Evolutionary conservation across 371 early-diverging fungal genomes (phyloP).

Genomic region (Smittium culicis): DNA sequence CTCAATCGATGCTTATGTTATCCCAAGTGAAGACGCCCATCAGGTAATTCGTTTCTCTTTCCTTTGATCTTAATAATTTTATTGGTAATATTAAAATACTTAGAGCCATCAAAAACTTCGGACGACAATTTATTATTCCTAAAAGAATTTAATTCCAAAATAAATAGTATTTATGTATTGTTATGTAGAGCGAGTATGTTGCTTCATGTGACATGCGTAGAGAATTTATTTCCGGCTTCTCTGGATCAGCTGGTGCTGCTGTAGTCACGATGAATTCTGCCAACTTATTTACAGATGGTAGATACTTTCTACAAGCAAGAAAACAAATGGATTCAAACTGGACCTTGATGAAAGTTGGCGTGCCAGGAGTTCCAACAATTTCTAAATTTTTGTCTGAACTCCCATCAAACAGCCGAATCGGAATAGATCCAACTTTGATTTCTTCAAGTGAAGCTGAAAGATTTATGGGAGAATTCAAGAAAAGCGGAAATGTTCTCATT

Average conservation of each 20-base stretch:
- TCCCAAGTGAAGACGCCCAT: slow-evolving; percentile 93
- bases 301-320: slow-evolving; percentile 96
- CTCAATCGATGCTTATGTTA: slow-evolving; percentile 66
- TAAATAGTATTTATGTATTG: neutral
- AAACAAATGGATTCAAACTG: slow-evolving; percentile 82
- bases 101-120: too few species aligned
- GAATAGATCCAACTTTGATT: slow-evolving; percentile 72
- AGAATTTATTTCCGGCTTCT: slow-evolving; percentile 92
- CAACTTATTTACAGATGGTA: slow-evolving; percentile 82
- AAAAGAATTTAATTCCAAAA: too few species aligned
- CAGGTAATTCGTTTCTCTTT: too few species aligned
- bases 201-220: slow-evolving; percentile 85
- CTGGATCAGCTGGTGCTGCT: slow-evolving; percentile 82
- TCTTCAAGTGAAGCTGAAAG: slow-evolving; percentile 53
- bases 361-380: slow-evolving; percentile 74
- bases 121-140: too few species aligned
- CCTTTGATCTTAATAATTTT: too few species aligned
- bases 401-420: slow-evolving; percentile 53
- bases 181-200: slow-evolving; percentile 83
- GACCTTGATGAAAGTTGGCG: slow-evolving; percentile 84
- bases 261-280: slow-evolving; percentile 21
- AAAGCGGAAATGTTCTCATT: slow-evolving; percentile 36
- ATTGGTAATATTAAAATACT: too few species aligned
- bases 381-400: slow-evolving; percentile 68
- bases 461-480: slow-evolving; percentile 37